Percentiles rank a stretch among this genome's conserved stretches.
phyloP scores from a whole-genome alignment of 805 yeast species.

The Pichia sporocuriosa region DNA sequence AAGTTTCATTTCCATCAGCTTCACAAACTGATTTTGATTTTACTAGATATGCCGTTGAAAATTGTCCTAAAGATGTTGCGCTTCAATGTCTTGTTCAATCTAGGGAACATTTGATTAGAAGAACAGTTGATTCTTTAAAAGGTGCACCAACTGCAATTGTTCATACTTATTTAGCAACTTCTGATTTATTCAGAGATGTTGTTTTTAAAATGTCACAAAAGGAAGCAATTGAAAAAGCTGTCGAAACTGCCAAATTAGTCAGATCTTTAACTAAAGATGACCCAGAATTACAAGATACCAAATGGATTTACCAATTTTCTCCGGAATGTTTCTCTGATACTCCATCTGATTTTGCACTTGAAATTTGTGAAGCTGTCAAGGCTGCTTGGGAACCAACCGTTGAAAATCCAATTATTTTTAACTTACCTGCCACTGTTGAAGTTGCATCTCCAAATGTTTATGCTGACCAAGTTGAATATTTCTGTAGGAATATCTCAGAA shows the following conservation, averaged over 20 bases:
- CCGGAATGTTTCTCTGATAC: slow-evolving; percentile 78
- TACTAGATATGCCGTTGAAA: slow-evolving; percentile 72
- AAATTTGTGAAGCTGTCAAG: slow-evolving; percentile 75
- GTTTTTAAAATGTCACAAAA: slow-evolving; percentile 67
- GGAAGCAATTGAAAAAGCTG: slow-evolving; percentile 63
- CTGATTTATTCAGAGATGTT: slow-evolving; percentile 67
- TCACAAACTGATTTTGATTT: slow-evolving; percentile 79
- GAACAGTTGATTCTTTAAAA: slow-evolving; percentile 66
- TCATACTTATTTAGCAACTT: slow-evolving; percentile 71
- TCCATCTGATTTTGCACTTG: slow-evolving; percentile 64
- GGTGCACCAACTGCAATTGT: slow-evolving; percentile 71
- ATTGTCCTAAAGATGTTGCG: slow-evolving; percentile 68
- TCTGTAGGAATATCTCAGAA: slow-evolving; percentile 58
- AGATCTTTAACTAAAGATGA: slow-evolving; percentile 69
- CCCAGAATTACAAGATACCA: slow-evolving; percentile 54
- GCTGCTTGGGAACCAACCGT: slow-evolving; percentile 74
- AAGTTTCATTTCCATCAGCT: slow-evolving; percentile 75
- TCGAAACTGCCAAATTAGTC: slow-evolving; percentile 62
- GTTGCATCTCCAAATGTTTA: slow-evolving; percentile 69
- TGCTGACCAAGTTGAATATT: slow-evolving; percentile 77
- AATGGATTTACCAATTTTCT: slow-evolving; percentile 68
- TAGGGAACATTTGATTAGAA: slow-evolving; percentile 64
- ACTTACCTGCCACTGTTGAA: slow-evolving; percentile 78
- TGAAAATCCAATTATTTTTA: slow-evolving; percentile 68
- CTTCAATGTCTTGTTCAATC: slow-evolving; percentile 72